phyloP scores from a whole-genome alignment of 73 alveolate genomes.

The Durusdinium trenchii region DNA sequence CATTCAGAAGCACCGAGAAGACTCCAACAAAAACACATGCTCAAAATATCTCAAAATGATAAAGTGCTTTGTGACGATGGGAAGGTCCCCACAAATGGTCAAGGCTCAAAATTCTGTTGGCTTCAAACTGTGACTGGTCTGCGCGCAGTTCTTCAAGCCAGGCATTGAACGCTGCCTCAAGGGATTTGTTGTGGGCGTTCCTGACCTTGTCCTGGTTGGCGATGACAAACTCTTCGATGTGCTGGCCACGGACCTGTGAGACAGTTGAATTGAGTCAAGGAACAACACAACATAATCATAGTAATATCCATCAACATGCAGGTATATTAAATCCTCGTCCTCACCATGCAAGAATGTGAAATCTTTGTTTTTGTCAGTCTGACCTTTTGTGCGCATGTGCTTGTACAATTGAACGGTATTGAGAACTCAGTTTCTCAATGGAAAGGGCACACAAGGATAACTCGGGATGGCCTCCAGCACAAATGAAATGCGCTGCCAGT shows the following conservation, averaged over 20 bases:
- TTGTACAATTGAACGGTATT: neutral
- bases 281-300: no score
- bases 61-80: neutral
- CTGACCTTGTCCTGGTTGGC: neutral
- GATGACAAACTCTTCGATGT: neutral
- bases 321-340: neutral
- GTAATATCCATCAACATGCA: neutral
- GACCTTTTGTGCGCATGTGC: neutral
- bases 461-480: neutral
- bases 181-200: neutral
- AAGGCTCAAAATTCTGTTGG: neutral
- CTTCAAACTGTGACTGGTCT: neutral
- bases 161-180: neutral
- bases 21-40: neutral
- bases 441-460: no score
- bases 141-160: neutral
- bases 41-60: no score
- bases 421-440: neutral
- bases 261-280: neutral
- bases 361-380: neutral
- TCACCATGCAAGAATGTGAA: neutral
- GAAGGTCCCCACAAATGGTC: neutral
- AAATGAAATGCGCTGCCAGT: neutral
- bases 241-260: conserved; percentile 5
- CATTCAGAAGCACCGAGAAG: neutral